Evolutionary conservation across 2,329 filamentous ascomycete species (phyloP), one percentile per base, ranked within the genome.

Genomic region (Leptographium procerum): DNA sequence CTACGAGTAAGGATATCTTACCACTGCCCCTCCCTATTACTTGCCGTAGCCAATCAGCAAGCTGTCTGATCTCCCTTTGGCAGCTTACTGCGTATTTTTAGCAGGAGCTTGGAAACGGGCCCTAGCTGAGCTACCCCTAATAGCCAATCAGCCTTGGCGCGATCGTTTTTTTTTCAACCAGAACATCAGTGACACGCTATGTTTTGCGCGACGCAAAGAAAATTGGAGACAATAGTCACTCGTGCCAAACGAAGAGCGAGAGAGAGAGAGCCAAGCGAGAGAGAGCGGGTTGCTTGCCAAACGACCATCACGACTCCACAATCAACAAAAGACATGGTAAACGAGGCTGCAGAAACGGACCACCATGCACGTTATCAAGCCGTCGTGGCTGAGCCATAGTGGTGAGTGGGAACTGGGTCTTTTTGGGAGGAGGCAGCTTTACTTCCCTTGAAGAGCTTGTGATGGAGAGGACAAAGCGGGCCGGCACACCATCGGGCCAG

Each of bases 381-480:
- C 92, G 66, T 85, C 88, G 70, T 97, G 92, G 91, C 85, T 97
- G 68, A 92, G 88, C 71, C 92, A 96, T 77, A 91, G 89, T 75
- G 91, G 87, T 88, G 76, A 63, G 75, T 71, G 56, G 8, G 6
- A 26, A 16, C 8, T 48, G 22, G 22, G 24, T 24, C n/a, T 26
- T 16, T 26, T 16, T 43, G 36, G 36, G 36, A 43, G 36, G 31
- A 10, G 31, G 31, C 6, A 10, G 31, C 11, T 5, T 24, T 13
- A 5, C 31, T 29, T 28, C 48, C 13, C 28, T 51, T 16, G 48
- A 29, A 3, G n/a, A n/a, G n/a, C n/a, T 19, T 16, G 11, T 40
- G 34, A 9, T 11, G 10, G 34, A 36, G 34, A 36, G 8, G 10
- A n/a, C n/a, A n/a, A n/a, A n/a, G n/a, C n/a, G n/a, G n/a, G n/a